Evolutionary conservation across 2,329 filamentous ascomycete genomes (phyloP).

Genomic region (Fusarium duplospermum): DNA sequence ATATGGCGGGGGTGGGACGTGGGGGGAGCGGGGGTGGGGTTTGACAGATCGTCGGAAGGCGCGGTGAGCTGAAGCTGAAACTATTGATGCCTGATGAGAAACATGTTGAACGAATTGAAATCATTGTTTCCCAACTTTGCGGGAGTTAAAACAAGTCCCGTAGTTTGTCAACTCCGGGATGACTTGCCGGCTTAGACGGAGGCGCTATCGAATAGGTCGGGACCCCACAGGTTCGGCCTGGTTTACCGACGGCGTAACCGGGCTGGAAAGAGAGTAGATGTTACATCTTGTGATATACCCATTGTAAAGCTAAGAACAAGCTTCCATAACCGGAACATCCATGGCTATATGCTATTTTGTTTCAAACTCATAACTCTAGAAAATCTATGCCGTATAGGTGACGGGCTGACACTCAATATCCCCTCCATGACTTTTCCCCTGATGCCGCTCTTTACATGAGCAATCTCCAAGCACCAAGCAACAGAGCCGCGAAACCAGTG

Average conservation of each 20-base stretch:
- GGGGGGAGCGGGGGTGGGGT: conserved; percentile 24
- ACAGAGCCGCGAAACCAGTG: conserved; percentile 73
- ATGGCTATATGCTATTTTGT: background rate
- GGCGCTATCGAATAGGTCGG: background rate
- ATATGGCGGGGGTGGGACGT: conserved; percentile 19
- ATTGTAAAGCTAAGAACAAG: background rate
- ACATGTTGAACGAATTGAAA: background rate
- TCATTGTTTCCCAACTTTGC: background rate
- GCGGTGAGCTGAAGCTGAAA: background rate
- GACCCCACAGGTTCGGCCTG: background rate
- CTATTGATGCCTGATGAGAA: background rate
- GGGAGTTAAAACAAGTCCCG: background rate
- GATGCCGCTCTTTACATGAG: conserved; percentile 64
- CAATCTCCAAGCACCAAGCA: conserved; percentile 77
- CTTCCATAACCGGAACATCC: background rate
- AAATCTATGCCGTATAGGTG: conserved; percentile 39
- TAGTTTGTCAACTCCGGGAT: background rate
- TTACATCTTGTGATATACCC: background rate
- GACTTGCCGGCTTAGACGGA: background rate
- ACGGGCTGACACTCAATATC: conserved; percentile 21
- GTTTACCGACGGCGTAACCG: background rate
- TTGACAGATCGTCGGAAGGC: conserved; percentile 11
- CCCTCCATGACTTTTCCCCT: background rate
- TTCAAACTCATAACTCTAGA: conserved; percentile 29
- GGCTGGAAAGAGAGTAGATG: background rate